Percentiles rank a stretch among this genome's conserved stretches.
Evolutionary conservation across 495 filamentous ascomycete species (phyloP).

Genomic region (Parmelia sp.): DNA sequence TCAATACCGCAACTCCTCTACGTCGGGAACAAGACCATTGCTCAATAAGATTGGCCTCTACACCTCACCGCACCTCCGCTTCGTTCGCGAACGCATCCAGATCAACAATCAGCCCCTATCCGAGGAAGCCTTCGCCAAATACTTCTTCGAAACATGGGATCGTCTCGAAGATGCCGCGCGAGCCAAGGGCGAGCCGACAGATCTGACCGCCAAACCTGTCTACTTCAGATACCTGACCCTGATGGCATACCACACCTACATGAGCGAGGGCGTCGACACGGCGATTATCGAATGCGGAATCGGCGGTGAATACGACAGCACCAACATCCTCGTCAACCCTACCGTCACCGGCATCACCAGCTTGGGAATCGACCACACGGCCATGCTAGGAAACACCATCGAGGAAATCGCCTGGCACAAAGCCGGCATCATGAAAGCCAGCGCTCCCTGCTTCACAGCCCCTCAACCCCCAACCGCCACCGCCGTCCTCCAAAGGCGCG

Average conservation of each 20-base stretch:
- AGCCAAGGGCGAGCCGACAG: slow-evolving; percentile 42
- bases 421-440: slow-evolving; percentile 79
- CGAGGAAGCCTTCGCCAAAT: slow-evolving; percentile 67
- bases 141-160: slow-evolving; percentile 90
- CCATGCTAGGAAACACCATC: slow-evolving; percentile 72
- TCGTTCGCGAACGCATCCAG: slow-evolving; percentile 81
- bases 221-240: slow-evolving; percentile 90
- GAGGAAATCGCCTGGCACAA: slow-evolving; percentile 98
- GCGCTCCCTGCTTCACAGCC: slow-evolving; percentile 63
- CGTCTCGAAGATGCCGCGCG: slow-evolving; percentile 52
- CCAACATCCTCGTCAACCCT: slow-evolving; percentile 77
- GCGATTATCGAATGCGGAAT: slow-evolving; percentile 91
- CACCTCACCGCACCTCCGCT: slow-evolving; percentile 82
- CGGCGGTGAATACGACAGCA: slow-evolving; percentile 88
- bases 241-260: slow-evolving; percentile 81
- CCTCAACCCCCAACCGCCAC: slow-evolving; percentile 62
- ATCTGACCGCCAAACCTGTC: slow-evolving; percentile 55
- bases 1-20: slow-evolving; percentile 44
- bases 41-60: slow-evolving; percentile 69
- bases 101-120: slow-evolving; percentile 73
- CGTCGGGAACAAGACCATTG: slow-evolving; percentile 36
- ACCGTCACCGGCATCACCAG: slow-evolving; percentile 71
- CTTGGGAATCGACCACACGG: slow-evolving; percentile 84
- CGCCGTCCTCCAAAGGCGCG: slow-evolving; percentile 63
- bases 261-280: slow-evolving; percentile 70